These are phyloP conservation scores for Solanum clarkiae DNA, from an alignment of 257 asterid genomes.

Conservation along the genomic window DNA sequence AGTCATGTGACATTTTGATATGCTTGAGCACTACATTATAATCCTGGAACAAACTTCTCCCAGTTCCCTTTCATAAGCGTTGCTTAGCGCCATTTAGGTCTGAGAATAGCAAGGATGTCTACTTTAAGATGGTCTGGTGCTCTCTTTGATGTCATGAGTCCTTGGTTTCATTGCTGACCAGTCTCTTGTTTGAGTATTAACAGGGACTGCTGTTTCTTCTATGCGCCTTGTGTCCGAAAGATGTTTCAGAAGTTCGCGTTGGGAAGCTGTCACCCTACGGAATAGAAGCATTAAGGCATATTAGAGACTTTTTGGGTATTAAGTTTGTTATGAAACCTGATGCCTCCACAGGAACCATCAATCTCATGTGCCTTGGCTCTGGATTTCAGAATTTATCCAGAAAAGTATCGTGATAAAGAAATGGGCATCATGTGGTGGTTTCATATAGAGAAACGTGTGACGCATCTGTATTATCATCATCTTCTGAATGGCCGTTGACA, in stretches of 20 bases:
- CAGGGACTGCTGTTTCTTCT: conserved; percentile 88
- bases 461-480: neutral
- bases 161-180: neutral
- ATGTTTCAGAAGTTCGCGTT: conserved; percentile 79
- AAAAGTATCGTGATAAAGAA: conserved; percentile 40
- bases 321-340: conserved; percentile 69
- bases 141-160: neutral
- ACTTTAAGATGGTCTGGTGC: neutral
- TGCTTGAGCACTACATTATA: neutral
- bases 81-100: neutral
- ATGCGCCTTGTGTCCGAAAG: conserved; percentile 78
- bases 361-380: conserved; percentile 75
- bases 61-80: neutral
- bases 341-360: conserved; percentile 60
- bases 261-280: conserved; percentile 80
- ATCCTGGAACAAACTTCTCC: neutral
- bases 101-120: neutral
- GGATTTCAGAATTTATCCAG: conserved; percentile 80
- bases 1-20: neutral
- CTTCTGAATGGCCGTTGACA: neutral
- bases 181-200: neutral
- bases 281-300: conserved; percentile 56
- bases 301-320: conserved; percentile 63
- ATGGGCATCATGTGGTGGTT: neutral
- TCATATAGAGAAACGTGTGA: neutral